Conservation (phyloP, 2,329 filamentous ascomycete species). For the Alternaria longipes region DNA sequence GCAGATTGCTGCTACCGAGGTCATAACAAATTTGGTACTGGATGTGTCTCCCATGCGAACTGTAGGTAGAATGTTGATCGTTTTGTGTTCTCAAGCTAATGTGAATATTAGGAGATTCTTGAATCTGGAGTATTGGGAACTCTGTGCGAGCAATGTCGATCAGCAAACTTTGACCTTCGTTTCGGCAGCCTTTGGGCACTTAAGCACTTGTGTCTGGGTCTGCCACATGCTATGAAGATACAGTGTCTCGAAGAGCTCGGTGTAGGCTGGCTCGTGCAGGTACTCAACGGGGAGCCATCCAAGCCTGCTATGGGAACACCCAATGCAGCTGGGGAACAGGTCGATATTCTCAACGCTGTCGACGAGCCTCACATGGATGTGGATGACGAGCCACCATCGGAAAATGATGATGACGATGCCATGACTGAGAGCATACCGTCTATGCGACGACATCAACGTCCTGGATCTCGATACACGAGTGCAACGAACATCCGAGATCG, state of each 20-base stretch:
- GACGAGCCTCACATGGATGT: conserved; percentile 55
- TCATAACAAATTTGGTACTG: conserved; percentile 83
- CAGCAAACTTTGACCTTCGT: conserved; percentile 78
- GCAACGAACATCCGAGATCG: conserved; percentile 50
- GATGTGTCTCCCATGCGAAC: conserved; percentile 93
- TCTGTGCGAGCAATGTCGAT: conserved; percentile 85
- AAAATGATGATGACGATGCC: conserved; percentile 58
- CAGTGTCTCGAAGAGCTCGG: conserved; percentile 79
- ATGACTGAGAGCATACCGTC: conserved; percentile 57
- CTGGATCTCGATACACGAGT: conserved; percentile 48
- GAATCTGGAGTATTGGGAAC: conserved; percentile 77
- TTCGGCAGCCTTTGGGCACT: conserved; percentile 92
- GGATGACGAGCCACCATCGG: conserved; percentile 48
- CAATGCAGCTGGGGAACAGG: conserved; percentile 68
- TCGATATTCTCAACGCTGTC: conserved; percentile 66
- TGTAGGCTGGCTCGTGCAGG: conserved; percentile 79
- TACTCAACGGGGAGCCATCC: conserved; percentile 70
- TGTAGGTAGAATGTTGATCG: conserved; percentile 61
- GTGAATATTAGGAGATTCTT: conserved; percentile 65
- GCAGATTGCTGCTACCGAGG: conserved; percentile 84
- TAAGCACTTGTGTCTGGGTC: conserved; percentile 84
- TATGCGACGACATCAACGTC: conserved; percentile 49
- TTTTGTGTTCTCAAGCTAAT: conserved; percentile 17
- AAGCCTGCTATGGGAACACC: conserved; percentile 62
- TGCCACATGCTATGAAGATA: conserved; percentile 76